phyloP scores from a whole-genome alignment of 139 green algal genomes.

The Chloropicon primus region DNA sequence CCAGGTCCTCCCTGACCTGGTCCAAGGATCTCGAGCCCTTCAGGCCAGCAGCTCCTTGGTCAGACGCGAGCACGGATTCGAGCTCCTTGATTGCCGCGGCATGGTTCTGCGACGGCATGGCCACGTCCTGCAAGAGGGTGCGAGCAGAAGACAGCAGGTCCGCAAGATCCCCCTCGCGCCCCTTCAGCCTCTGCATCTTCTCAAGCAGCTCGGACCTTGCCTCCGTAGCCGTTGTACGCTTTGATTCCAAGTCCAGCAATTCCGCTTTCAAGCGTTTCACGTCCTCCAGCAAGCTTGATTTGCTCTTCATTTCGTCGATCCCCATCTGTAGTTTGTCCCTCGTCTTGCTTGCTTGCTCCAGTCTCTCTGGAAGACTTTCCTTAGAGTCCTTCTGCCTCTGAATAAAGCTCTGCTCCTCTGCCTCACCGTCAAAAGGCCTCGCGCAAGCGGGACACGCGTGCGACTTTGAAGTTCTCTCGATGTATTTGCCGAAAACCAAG shows the following conservation, averaged over 20 bases:
- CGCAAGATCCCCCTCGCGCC: neutral
- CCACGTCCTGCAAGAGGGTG: neutral
- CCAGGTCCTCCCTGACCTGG: neutral
- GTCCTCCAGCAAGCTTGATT: neutral
- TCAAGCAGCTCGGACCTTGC: too few relatives aligned
- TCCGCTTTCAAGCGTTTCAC: too few relatives aligned
- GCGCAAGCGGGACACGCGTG: neutral
- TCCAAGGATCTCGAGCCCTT: neutral
- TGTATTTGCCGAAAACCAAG: too few relatives aligned
- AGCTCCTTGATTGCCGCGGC: neutral
- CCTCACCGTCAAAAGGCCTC: neutral
- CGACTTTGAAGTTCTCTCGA: too few relatives aligned
- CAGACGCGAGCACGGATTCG: neutral
- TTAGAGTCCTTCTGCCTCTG: neutral
- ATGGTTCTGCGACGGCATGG: neutral
- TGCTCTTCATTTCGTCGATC: conserved; percentile 11
- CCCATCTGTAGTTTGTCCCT: conserved; percentile 12
- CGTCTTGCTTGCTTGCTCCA: neutral
- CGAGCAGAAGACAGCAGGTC: neutral
- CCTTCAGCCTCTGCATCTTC: conserved; percentile 15
- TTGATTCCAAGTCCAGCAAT: too few relatives aligned
- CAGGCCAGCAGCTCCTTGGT: neutral
- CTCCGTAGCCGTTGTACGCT: too few relatives aligned
- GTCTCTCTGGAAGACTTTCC: neutral
- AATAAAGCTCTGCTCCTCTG: neutral